Evolutionary conservation across 2,329 filamentous ascomycete species (phyloP), one percentile per base, ranked within the genome.

Genomic region (Arachnopeziza araneosa): DNA sequence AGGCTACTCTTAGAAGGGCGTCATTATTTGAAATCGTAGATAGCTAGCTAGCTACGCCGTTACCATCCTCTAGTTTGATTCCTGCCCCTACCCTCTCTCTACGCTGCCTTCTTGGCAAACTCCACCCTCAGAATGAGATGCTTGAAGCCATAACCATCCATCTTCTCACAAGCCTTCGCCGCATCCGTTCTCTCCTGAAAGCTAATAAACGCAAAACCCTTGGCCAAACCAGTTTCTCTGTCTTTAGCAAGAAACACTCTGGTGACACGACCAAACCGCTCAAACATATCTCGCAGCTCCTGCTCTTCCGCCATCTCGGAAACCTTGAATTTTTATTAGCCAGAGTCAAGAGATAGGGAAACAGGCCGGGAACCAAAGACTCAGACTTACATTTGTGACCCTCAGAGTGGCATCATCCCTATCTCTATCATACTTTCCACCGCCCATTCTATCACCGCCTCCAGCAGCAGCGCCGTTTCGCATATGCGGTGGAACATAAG

Each of bases 131-230:
- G 78, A 75, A 95, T 95, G 71, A 95, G 81, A 79, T 95, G 90
- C 76, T 90, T 89, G 80, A 91, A 93, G 78, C 90, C 90, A 69
- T 83, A 97, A 72, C 95, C 95, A 78, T 99, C 95, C 91, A 99
- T 93, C 84, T 96, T 97, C 79, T 89, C 88, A 79, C 91, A 96
- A 50, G 95, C 95, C 80, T 89, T 90, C 69, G 90, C 90, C 68
- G 95, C 95, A 76, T 99, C 95, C 68, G 82, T 77, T 69, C 95
- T 83, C 76, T 99, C 95, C 62, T 89, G 90, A 74, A 95, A 99
- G 77, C 91, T 96, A 82, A 99, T 96, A 76, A 99, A 99, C 24
- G 96, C 96, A 75, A 99, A 99, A 64, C 95, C 95, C 86, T 99
- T 99, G 70, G 95, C 95, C 75, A 93, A 81, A 63, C 92, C 91